Evolutionary conservation across 73 alveolate species (phyloP).

Genomic region (Paramecium sexaurelia): DNA sequence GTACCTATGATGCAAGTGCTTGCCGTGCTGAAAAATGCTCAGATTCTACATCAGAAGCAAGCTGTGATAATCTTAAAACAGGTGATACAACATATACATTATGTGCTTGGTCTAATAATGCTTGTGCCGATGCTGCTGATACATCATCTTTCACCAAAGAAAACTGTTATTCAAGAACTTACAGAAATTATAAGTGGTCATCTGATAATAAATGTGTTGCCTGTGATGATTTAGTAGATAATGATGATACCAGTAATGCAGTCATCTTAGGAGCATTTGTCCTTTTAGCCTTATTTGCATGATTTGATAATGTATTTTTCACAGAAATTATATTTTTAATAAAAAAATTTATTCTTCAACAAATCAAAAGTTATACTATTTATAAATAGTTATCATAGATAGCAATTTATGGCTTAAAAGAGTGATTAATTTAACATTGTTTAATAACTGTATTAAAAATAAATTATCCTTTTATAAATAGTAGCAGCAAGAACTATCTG

Average conservation of each 20-base stretch:
- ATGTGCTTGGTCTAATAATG: background rate
- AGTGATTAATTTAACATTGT: no score
- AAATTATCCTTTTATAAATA: no score
- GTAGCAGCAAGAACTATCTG: no score
- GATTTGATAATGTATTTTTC: background rate
- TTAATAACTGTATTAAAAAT: no score
- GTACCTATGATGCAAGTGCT: background rate
- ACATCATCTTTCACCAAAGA: background rate
- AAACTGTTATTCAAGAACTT: background rate
- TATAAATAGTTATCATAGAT: no score
- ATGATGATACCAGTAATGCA: background rate
- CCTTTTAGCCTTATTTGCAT: background rate
- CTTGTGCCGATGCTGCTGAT: conserved; percentile 19
- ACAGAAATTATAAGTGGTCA: background rate
- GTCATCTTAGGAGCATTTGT: background rate
- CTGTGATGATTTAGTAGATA: background rate
- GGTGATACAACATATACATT: background rate
- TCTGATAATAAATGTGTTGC: background rate
- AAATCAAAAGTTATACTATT: no score
- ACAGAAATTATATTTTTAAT: background rate
- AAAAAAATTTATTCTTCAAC: no score
- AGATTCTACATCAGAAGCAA: background rate
- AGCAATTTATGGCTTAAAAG: no score
- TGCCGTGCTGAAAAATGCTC: background rate
- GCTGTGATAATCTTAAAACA: background rate